Evolutionary conservation across 148 eudicot genomes (phyloP), one percentile per base, ranked within the genome.

Genomic region (Rhododendron vialii): DNA sequence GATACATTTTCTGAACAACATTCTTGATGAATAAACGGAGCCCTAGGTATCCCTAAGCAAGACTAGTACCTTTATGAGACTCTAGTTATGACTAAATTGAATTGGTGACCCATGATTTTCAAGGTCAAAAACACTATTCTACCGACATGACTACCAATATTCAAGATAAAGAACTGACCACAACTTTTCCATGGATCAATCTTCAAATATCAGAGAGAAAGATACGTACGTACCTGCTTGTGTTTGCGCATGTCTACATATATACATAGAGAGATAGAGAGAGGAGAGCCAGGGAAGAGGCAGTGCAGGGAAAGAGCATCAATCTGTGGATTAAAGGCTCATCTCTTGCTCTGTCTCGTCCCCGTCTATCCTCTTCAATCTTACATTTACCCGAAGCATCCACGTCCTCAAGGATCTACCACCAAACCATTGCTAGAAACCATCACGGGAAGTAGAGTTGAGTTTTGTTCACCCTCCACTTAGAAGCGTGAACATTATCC

Each of bases 231-330:
- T 69, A 69, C 36, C 71, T 65, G n/a, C 14, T 9, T n/a, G 30
- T n/a, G 71, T 17, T 55, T 55, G 61, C 18, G 61, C 20, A 17
- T 18, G 50, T 47, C 50, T 47, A 47, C 9, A 55, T 9, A 65
- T 26, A 26, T n/a, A 65, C 13, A 26, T 2, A 17, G 43, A 78
- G 55, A 78, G 53, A 43, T 12, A 43, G 81, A 79, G 59, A 82
- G 84, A 61, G 84, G 75, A 63, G 76, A 83, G 76, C 76, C 77
- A 65, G 84, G 76, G 84, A 83, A 83, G 84, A 83, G 84, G 77
- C 77, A 83, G 84, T 83, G 84, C 84, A 83, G 55, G 76, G 55
- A 28, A 83, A 61, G 84, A 83, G 43, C 55, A 83, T 38, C 76
- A 83, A 38, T 50, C 18, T 3, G 53, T 20, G 1, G 50, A 61